Base-by-base conservation (phyloP, 2,329 filamentous ascomycete species). In the Septoria linicola region DNA sequence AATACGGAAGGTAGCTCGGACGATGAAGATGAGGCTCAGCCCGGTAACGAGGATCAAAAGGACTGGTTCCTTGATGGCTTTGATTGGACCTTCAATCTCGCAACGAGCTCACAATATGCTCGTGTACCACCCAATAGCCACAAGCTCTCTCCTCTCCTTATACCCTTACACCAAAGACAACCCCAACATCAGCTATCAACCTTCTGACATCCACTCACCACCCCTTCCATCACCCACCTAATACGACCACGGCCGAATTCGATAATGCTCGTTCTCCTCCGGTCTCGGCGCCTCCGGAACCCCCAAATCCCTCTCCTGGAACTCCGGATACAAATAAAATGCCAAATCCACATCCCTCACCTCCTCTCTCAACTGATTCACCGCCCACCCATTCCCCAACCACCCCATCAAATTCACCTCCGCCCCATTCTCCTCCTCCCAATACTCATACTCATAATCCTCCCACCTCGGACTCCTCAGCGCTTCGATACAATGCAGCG, bases 331-430 rank as follows among this genome's bases (percentile, higher is more conserved):
- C 39, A 75, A 53, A 64, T 74, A 75, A 59, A 65, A 75, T 23
- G 68, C 70, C 62, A 73, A 44, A 60, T 74, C 62, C 49, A 63
- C 65, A 30, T 61, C 59, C 36, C 69, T 66, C 16, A 63, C 54
- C 67, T 72, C 40, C 49, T 63, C 59, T 51, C 67, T 67, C 61
- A 71, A 58, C 66, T 89, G 85, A 54, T 78, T 79, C 41, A 62
- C 71, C 2, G 82, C 85, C 71, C 80, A 82, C 0, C 86, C 86
- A 63, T 85, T 86, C 0, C 86, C 86, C 59, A 88, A 80, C 65
- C 84, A 89, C 2, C 74, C 71, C 59, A 86, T 80, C 21, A 80
- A 65, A 61, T 80, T 80, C 45, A 65, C 68, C 1, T 66, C 65
- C 30, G 72, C 71, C 11, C 59, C 61, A 34, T 60, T 53, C 30